Evolutionary conservation across 768 basidiomycete genomes (phyloP).

Genomic region (Leccinum incarnatum): DNA sequence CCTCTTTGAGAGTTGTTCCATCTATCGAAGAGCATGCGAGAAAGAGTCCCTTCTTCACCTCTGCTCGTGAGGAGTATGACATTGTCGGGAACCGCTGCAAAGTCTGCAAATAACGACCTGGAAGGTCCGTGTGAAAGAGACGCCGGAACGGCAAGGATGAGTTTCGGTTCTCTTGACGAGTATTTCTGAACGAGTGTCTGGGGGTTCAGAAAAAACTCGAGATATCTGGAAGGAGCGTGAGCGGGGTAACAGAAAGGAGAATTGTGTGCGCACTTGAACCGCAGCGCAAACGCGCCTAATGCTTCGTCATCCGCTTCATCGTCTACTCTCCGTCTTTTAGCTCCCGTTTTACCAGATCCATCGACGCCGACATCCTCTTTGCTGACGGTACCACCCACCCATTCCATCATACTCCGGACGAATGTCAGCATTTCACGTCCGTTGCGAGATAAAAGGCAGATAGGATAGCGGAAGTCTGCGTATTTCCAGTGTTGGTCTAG

Average conservation of each 20-base stretch:
- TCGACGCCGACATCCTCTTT: constrained; percentile 90
- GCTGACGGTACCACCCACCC: constrained; percentile 94
- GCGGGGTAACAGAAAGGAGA: background rate
- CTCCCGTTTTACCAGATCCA: constrained; percentile 51
- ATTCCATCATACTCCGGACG: constrained; percentile 97
- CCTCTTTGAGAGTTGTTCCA: constrained; percentile 86
- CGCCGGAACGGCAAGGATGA: constrained; percentile 90
- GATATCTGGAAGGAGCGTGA: constrained; percentile 51
- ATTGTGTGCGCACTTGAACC: constrained; percentile 72
- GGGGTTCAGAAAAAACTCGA: constrained; percentile 89
- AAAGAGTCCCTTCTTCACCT: constrained; percentile 78
- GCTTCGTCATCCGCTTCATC: constrained; percentile 81
- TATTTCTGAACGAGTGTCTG: constrained; percentile 78
- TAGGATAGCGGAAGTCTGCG: constrained; percentile 77
- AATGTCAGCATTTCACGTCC: constrained; percentile 92
- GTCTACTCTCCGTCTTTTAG: constrained; percentile 54
- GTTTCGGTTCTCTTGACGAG: constrained; percentile 85
- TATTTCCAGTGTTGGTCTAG: constrained; percentile 98
- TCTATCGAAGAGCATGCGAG: constrained; percentile 71
- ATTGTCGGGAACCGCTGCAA: constrained; percentile 80
- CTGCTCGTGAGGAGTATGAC: constrained; percentile 83
- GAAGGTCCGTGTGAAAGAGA: constrained; percentile 93
- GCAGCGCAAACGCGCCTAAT: constrained; percentile 78
- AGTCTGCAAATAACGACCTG: constrained; percentile 79
- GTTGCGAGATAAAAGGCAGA: constrained; percentile 90